These are phyloP conservation scores for Porphyrellus cyaneotinctus DNA, from an alignment of 768 basidiomycete species.

Conservation along the genomic window DNA sequence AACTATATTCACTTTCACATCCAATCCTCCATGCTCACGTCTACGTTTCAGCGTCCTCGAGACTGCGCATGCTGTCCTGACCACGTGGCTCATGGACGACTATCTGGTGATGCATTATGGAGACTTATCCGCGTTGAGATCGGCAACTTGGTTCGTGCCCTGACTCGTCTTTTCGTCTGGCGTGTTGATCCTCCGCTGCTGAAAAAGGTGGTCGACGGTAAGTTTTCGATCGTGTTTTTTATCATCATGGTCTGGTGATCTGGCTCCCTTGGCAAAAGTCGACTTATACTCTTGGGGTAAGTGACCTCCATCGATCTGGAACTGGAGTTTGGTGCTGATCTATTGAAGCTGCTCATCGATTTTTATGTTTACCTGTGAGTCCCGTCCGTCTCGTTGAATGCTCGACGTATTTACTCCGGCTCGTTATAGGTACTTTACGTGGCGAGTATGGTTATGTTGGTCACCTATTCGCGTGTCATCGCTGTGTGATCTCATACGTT, in stretches of 20 bases:
- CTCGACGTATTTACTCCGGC: not conserved
- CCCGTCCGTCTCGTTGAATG: not conserved
- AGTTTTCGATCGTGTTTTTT: not conserved
- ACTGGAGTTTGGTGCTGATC: constrained; percentile 1
- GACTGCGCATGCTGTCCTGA: constrained; percentile 19
- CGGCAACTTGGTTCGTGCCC: constrained; percentile 22
- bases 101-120: constrained; percentile 22
- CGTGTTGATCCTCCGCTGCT: not conserved
- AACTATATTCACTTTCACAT: not conserved
- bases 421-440: constrained; percentile 25
- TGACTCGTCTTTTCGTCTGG: not conserved
- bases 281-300: constrained; percentile 24
- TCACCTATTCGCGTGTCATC: not conserved
- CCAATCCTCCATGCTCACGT: not conserved
- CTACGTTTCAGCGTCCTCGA: constrained; percentile 14
- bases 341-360: constrained; percentile 21
- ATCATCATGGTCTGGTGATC: not conserved
- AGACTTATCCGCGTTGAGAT: constrained; percentile 3
- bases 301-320: not conserved
- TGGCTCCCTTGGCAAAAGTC: constrained; percentile 4
- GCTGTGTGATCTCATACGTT: constrained; percentile 1
- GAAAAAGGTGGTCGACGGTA: constrained; percentile 16
- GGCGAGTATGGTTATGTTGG: constrained; percentile 29
- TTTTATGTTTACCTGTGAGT: constrained; percentile 27
- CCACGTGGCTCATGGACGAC: constrained; percentile 24